phyloP scores from a whole-genome alignment of 495 filamentous ascomycete species.

The Neurospora sp. region DNA sequence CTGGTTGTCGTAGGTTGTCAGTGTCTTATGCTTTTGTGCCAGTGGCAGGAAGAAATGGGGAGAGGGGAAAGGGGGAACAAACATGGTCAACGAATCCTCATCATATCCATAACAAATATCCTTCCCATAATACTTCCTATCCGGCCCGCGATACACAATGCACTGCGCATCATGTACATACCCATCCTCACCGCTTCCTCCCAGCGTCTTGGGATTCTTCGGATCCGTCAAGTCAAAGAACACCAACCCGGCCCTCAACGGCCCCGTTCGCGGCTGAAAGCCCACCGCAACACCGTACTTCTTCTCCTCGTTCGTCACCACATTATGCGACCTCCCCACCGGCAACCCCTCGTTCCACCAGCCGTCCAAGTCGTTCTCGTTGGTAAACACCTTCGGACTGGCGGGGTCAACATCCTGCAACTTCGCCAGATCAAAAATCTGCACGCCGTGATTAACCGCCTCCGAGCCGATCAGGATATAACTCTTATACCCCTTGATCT shows the following conservation, averaged over 20 bases:
- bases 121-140: constrained; percentile 34
- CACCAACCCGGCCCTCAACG: constrained; percentile 34
- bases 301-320: constrained; percentile 38
- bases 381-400: constrained; percentile 20
- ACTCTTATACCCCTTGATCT: constrained; percentile 35
- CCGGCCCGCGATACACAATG: constrained; percentile 43
- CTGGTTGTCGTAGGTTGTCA: neutral
- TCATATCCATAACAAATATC: constrained; percentile 52
- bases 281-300: constrained; percentile 35
- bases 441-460: constrained; percentile 35
- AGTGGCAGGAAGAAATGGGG: too few species aligned
- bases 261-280: constrained; percentile 26
- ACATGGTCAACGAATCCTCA: constrained; percentile 32
- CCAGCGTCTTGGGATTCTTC: constrained; percentile 35
- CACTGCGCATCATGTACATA: constrained; percentile 52
- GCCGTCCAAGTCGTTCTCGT: constrained; percentile 26
- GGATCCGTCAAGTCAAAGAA: constrained; percentile 41
- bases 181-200: constrained; percentile 38
- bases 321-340: constrained; percentile 37
- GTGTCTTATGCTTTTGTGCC: too few species aligned
- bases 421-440: constrained; percentile 43
- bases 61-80: neutral
- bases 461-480: constrained; percentile 41
- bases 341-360: constrained; percentile 19
- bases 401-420: constrained; percentile 8